These are phyloP conservation scores for Plicaturopsis crispa DNA, from an alignment of 768 basidiomycete species.

Conservation along the genomic window DNA sequence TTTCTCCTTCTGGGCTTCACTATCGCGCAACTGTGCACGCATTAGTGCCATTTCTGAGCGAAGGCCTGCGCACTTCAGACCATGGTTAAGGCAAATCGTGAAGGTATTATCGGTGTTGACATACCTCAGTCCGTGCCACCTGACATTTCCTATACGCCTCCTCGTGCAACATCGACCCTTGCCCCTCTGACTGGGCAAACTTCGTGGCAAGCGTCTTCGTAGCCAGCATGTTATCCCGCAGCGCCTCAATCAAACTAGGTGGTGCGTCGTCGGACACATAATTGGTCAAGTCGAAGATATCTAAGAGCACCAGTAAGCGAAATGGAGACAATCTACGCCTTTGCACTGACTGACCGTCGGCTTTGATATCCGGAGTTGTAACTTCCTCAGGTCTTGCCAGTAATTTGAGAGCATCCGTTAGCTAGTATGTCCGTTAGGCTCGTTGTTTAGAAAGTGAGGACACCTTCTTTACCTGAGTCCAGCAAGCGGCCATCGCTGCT, in stretches of 20 bases:
- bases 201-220: conserved; percentile 54
- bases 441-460: too few relatives aligned
- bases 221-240: conserved; percentile 48
- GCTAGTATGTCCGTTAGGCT: too few relatives aligned
- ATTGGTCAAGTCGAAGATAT: conserved; percentile 23
- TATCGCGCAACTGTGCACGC: conserved; percentile 41
- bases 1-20: conserved; percentile 37
- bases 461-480: conserved; percentile 56
- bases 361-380: conserved; percentile 31
- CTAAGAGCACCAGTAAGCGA: conserved; percentile 9
- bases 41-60: conserved; percentile 50
- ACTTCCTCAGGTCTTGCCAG: conserved; percentile 47
- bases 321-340: neutral
- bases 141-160: conserved; percentile 40
- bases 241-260: conserved; percentile 25
- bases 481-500: conserved; percentile 70
- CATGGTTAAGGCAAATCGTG: conserved; percentile 6
- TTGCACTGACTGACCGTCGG: conserved; percentile 26
- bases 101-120: conserved; percentile 10
- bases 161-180: conserved; percentile 24
- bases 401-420: conserved; percentile 59
- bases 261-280: conserved; percentile 20
- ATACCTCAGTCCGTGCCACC: conserved; percentile 53
- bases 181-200: conserved; percentile 37
- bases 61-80: conserved; percentile 43